Conservation (phyloP, 306 rosid genomes). For the Rosa rugosa region DNA sequence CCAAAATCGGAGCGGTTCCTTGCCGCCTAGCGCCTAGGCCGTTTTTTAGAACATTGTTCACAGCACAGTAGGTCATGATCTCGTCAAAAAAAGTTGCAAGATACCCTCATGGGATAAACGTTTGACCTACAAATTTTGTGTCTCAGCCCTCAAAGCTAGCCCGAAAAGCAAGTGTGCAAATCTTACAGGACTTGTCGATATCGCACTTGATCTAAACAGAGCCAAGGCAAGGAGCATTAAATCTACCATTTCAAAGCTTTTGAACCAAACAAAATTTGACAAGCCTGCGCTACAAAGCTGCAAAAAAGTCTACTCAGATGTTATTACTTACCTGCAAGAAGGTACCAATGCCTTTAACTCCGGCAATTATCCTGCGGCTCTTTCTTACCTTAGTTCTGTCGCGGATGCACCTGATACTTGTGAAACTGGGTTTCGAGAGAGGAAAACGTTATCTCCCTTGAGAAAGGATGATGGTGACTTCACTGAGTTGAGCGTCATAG, state of each 20-base stretch:
- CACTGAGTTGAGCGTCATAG: not conserved
- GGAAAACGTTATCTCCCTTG: not conserved
- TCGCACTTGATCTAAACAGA: not conserved
- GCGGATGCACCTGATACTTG: not conserved
- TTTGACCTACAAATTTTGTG: not conserved
- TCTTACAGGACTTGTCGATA: not conserved
- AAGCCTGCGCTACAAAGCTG: not conserved
- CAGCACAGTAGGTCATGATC: not conserved
- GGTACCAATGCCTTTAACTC: not conserved
- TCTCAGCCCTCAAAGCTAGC: not conserved
- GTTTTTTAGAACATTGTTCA: too few relatives aligned
- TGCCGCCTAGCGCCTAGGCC: too few relatives aligned
- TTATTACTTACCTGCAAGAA: not conserved
- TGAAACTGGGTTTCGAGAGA: not conserved
- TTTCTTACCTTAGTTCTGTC: not conserved
- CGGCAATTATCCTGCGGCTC: not conserved
- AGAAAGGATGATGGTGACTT: not conserved
- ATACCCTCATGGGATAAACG: not conserved
- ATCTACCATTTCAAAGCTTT: not conserved
- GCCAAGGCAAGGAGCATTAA: not conserved
- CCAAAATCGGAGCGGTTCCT: too few relatives aligned
- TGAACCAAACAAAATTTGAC: not conserved
- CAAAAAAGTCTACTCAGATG: not conserved
- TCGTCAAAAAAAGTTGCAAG: not conserved
- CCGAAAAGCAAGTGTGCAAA: not conserved